phyloP scores from a whole-genome alignment of 805 yeast genomes.

The Zygotorulaspora sp. region DNA sequence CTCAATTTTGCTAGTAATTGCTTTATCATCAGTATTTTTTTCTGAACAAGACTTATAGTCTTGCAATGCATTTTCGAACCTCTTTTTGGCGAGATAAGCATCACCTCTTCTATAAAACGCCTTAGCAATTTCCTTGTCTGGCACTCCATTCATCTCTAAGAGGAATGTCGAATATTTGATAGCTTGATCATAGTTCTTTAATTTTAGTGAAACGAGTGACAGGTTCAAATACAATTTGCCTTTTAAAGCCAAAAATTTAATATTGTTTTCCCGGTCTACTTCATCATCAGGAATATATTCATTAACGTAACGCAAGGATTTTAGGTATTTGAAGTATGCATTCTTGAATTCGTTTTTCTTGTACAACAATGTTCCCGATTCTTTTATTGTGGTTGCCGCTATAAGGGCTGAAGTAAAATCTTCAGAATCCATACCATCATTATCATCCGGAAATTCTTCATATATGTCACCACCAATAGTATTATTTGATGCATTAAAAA shows the following conservation, averaged over 20 bases:
- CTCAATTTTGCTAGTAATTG: constrained; percentile 43
- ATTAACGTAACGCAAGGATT: constrained; percentile 63
- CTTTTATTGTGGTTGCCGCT: constrained; percentile 55
- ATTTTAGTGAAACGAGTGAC: constrained; percentile 50
- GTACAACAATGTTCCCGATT: constrained; percentile 59
- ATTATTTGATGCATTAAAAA: constrained; percentile 58
- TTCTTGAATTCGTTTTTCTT: constrained; percentile 47
- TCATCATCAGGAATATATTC: constrained; percentile 70
- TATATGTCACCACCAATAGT: constrained; percentile 62
- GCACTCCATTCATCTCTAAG: constrained; percentile 45
- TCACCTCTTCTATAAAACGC: constrained; percentile 54
- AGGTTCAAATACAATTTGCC: constrained; percentile 46
- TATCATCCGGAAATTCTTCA: constrained; percentile 79
- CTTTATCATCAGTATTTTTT: constrained; percentile 46
- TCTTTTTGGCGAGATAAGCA: constrained; percentile 41
- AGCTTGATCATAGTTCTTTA: constrained; percentile 46
- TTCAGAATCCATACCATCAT: constrained; percentile 52
- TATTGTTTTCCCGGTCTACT: constrained; percentile 47
- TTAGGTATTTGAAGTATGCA: constrained; percentile 59
- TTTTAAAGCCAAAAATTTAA: constrained; percentile 45
- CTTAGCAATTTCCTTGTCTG: constrained; percentile 48
- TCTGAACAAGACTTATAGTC: constrained; percentile 44
- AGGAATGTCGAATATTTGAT: constrained; percentile 53
- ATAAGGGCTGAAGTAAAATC: constrained; percentile 47
- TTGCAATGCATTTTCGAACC: constrained; percentile 46